Percentiles rank a stretch among this genome's conserved stretches.
Evolutionary conservation across 31 red algal genomes (phyloP).

Genomic region (Endocladia muricata): DNA sequence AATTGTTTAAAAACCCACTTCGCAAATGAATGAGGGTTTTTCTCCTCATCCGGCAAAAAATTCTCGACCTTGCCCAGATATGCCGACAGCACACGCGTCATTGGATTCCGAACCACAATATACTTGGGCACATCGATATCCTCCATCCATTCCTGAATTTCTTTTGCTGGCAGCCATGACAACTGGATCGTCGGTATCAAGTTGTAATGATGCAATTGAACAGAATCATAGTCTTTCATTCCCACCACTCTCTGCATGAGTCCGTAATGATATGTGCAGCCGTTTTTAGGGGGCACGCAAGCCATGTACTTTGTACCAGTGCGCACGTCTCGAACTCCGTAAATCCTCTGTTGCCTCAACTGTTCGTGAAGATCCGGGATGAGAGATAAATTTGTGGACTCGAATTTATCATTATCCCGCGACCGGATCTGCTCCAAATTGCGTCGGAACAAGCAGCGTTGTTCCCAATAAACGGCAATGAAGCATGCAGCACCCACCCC

Average conservation of each 20-base stretch:
- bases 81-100: neutral
- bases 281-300: conserved; percentile 7
- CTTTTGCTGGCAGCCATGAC: neutral
- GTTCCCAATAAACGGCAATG: no score
- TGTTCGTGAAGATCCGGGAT: no score
- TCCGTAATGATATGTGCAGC: neutral
- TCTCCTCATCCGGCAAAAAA: neutral
- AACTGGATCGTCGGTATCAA: neutral
- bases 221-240: neutral
- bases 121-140: neutral
- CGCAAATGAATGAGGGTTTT: neutral
- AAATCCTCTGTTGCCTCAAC: no score
- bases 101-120: conserved; percentile 5
- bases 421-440: no score
- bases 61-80: conserved; percentile 1
- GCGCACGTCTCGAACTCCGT: no score
- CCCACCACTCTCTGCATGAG: neutral
- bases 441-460: no score
- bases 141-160: neutral
- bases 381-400: no score
- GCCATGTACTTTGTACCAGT: no score
- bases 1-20: neutral
- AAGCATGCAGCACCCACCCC: no score
- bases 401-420: no score
- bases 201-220: neutral